Conservation (phyloP, 768 basidiomycete genomes). For the Sarcodon sp. region DNA sequence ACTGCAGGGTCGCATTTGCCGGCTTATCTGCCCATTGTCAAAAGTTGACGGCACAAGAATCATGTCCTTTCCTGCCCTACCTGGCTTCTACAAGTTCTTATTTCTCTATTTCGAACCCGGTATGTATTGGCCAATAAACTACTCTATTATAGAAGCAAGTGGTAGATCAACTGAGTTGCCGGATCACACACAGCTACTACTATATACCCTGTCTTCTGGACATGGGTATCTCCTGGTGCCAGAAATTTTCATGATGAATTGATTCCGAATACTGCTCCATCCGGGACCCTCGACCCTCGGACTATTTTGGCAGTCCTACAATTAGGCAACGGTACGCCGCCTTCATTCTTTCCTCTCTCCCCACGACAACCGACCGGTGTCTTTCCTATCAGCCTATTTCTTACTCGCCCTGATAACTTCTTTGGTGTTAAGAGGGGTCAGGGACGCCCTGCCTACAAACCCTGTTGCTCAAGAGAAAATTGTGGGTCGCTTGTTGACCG, state of each 20-base stretch:
- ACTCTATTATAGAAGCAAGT: background rate
- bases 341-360: background rate
- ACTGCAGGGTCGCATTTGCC: no score
- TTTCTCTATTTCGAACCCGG: slow-evolving; percentile 60
- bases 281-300: slow-evolving; percentile 25
- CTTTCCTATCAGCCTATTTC: slow-evolving; percentile 34
- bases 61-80: slow-evolving; percentile 37
- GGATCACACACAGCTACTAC: slow-evolving; percentile 27
- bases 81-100: slow-evolving; percentile 47
- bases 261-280: slow-evolving; percentile 31
- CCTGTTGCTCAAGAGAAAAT: slow-evolving; percentile 56
- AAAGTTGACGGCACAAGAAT: no score
- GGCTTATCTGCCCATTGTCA: no score
- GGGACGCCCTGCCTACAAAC: slow-evolving; percentile 44
- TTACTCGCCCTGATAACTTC: slow-evolving; percentile 53
- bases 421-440: slow-evolving; percentile 52
- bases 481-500: slow-evolving; percentile 45
- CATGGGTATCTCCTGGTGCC: slow-evolving; percentile 47
- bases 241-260: slow-evolving; percentile 58
- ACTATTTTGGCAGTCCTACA: slow-evolving; percentile 56
- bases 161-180: background rate
- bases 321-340: slow-evolving; percentile 44
- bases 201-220: slow-evolving; percentile 33
- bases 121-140: slow-evolving; percentile 9
- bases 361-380: background rate